Evolutionary conservation across 306 rosid species (phyloP), one percentile per base, ranked within the genome.

Genomic region (Prunus mongolica): DNA sequence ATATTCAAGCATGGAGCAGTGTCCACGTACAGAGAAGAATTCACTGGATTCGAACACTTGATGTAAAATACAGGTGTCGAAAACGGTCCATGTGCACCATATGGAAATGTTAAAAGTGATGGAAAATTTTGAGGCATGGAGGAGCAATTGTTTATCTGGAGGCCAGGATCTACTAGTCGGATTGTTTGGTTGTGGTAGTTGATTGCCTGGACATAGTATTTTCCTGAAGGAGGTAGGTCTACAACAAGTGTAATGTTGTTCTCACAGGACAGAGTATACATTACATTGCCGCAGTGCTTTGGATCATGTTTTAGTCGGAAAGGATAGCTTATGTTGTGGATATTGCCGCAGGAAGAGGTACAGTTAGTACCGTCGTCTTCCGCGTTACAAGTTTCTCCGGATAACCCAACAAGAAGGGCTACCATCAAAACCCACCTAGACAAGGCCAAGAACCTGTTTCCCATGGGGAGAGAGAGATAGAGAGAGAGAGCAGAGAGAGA

Each of bases 291-390:
- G 4, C 86, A 84, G 2, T 6, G 0, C 1, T 0, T 0, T 11
- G 82, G 85, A 8, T 83, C 87, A 3, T 22, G 60, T 4, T n/a
- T 27, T 2, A 85, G 68, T 58, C 82, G 44, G 49, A 82, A 85
- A 38, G 88, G 84, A 32, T 9, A 54, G 25, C 69, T 79, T 49
- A 85, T 38, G 41, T 85, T 68, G 9, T 20, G 80, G 27, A 61
- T 61, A 13, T 61, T 14, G 62, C 54, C 19, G 28, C 85, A 82
- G 11, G 83, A 85, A 15, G 51, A 14, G 38, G 22, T 0, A 77
- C 73, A 81, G 45, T 22, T 58, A 22, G 51, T 28, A 64, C 82
- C 71, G 9, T 1, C 41, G 27, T 27, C 66, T 18, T 14, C 6
- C 1, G 28, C 44, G 12, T 55, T 77, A 14, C 55, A 45, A 27